Evolutionary conservation across 805 yeast species (phyloP).

Genomic region (Candida odintsovae): DNA sequence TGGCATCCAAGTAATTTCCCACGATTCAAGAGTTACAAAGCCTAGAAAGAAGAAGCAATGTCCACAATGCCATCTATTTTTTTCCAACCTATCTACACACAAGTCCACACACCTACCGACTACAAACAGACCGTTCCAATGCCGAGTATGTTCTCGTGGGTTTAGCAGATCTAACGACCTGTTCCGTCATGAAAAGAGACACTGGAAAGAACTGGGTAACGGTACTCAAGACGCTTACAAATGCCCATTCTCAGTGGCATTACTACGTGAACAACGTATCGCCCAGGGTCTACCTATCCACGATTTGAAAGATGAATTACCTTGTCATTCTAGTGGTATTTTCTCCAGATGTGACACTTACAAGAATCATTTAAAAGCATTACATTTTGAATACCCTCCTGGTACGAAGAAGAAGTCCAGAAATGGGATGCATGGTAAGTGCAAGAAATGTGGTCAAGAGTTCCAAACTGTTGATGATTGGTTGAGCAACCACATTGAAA

Average conservation of each 20-base stretch:
- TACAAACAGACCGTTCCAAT: constrained; percentile 68
- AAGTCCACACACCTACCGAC: constrained; percentile 72
- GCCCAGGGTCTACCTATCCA: not conserved
- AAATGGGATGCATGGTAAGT: constrained; percentile 58
- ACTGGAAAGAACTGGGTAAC: constrained; percentile 68
- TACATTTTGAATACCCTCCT: constrained; percentile 82
- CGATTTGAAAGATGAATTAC: constrained; percentile 4
- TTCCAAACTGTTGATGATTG: constrained; percentile 74
- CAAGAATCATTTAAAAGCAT: constrained; percentile 84
- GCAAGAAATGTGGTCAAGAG: constrained; percentile 66
- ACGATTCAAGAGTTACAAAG: constrained; percentile 17
- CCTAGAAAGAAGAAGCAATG: constrained; percentile 67
- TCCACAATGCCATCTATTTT: constrained; percentile 60
- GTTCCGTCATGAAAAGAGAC: constrained; percentile 79
- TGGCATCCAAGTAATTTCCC: not conserved
- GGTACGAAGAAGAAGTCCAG: constrained; percentile 82
- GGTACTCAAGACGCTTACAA: constrained; percentile 58
- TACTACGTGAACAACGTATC: constrained; percentile 2
- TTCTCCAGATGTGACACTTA: constrained; percentile 88
- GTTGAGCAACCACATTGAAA: constrained; percentile 69
- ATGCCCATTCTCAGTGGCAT: constrained; percentile 61
- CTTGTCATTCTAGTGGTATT: constrained; percentile 79
- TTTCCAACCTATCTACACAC: constrained; percentile 80
- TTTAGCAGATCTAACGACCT: constrained; percentile 86
- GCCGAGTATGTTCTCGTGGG: constrained; percentile 75